Conservation (phyloP, 331 rosid species). For the Dryas integrifolia region DNA sequence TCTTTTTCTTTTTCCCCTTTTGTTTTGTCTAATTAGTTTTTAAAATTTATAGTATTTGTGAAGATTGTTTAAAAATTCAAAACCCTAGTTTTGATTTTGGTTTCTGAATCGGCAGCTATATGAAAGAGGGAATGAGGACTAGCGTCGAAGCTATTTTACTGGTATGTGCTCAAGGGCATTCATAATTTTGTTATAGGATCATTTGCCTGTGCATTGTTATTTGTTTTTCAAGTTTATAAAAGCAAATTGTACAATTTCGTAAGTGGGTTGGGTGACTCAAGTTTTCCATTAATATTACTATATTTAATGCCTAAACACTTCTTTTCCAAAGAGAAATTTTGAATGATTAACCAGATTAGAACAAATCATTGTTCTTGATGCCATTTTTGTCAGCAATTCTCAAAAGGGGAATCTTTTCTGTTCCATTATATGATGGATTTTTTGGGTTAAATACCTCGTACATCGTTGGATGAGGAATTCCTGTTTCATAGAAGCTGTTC, state of each 20-base stretch:
- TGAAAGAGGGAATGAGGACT: slow-evolving; percentile 98
- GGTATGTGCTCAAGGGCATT: slow-evolving; percentile 37
- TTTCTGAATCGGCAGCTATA: slow-evolving; percentile 57
- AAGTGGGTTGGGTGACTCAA: no score
- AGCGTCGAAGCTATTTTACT: slow-evolving; percentile 93
- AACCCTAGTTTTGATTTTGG: slow-evolving; percentile 41
- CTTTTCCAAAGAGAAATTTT: background rate
- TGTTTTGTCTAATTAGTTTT: background rate
- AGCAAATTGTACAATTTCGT: background rate
- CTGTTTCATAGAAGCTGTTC: background rate
- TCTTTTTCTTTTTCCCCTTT: background rate
- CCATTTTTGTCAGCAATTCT: background rate
- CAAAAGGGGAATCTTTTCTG: background rate
- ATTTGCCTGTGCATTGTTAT: background rate
- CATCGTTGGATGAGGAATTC: background rate
- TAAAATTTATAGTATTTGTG: background rate
- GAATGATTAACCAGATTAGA: background rate
- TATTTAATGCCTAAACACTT: background rate
- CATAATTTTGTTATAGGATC: no score
- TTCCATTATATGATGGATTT: background rate
- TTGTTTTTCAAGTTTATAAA: no score
- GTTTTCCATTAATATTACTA: background rate
- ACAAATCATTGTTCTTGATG: background rate
- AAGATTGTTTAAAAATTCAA: background rate
- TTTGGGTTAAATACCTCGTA: background rate